Percentiles rank a stretch among this genome's conserved stretches.
These are phyloP conservation scores for Taphrina sp. DNA, from an alignment of 1,139 yeast genomes.

Conservation along the genomic window DNA sequence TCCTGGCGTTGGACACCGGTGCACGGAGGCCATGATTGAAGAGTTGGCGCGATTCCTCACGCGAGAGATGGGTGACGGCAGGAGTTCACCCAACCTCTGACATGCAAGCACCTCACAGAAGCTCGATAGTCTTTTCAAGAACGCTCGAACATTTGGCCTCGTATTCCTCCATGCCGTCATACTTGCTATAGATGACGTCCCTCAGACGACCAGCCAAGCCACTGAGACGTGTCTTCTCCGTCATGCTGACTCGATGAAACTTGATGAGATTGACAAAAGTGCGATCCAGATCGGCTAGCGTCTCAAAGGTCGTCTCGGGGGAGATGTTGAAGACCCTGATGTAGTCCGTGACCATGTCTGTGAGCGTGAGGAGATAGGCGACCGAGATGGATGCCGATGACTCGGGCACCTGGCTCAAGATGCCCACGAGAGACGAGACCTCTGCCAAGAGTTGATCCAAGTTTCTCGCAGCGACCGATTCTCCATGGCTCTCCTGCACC, in stretches of 20 bases:
- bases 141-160: constrained; percentile 4
- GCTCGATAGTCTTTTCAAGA: not conserved
- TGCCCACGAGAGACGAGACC: constrained; percentile 51
- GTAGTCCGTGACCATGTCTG: constrained; percentile 37
- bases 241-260: constrained; percentile 19
- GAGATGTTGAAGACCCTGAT: constrained; percentile 3
- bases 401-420: constrained; percentile 39
- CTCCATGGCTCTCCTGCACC: constrained; percentile 41
- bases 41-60: constrained; percentile 10
- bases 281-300: constrained; percentile 34
- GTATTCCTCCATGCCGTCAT: constrained; percentile 2
- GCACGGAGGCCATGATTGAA: constrained; percentile 20
- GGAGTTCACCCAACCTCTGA: constrained; percentile 1
- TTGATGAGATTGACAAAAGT: constrained; percentile 33
- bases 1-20: constrained; percentile 24
- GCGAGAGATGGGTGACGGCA: constrained; percentile 7
- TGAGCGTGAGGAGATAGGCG: constrained; percentile 37
- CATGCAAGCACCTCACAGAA: not conserved
- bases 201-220: constrained; percentile 3
- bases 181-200: constrained; percentile 1
- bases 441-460: constrained; percentile 49
- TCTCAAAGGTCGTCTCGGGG: constrained; percentile 14
- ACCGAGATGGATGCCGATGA: constrained; percentile 33
- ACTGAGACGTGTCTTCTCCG: constrained; percentile 15
- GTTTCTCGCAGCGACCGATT: constrained; percentile 42